phyloP scores from a whole-genome alignment of 179 eudicot species.

The Nepenthes alata region DNA sequence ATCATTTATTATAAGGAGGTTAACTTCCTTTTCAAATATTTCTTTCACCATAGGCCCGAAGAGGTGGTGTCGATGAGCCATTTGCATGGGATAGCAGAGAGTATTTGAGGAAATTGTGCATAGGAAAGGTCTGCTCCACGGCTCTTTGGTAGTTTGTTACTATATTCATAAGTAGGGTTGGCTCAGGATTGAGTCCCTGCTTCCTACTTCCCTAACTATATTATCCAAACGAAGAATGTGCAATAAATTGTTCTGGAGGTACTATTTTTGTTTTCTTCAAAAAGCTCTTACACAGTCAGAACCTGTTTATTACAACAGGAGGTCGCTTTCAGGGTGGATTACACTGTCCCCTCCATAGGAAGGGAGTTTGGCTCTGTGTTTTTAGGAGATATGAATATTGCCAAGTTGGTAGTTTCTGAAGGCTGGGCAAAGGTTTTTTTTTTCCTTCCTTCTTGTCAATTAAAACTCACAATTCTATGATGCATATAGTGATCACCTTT shows the following conservation, averaged over 20 bases:
- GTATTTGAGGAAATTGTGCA: slow-evolving; percentile 75
- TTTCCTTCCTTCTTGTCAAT: background rate
- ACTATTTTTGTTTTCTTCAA: background rate
- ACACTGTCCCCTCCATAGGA: slow-evolving; percentile 52
- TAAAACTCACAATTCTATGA: background rate
- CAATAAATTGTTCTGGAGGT: background rate
- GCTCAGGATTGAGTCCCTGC: background rate
- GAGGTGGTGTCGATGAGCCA: slow-evolving; percentile 77
- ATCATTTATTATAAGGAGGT: background rate
- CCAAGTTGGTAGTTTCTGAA: slow-evolving; percentile 56
- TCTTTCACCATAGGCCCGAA: slow-evolving; percentile 59
- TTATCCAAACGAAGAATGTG: background rate
- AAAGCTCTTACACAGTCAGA: background rate
- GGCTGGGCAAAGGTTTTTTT: slow-evolving; percentile 97
- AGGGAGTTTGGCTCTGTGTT: slow-evolving; percentile 82
- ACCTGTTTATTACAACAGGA: slow-evolving; percentile 33
- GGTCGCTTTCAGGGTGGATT: slow-evolving; percentile 70
- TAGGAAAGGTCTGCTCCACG: slow-evolving; percentile 64
- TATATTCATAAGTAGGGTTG: background rate
- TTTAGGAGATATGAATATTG: slow-evolving; percentile 54
- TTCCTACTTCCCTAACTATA: background rate
- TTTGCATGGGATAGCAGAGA: slow-evolving; percentile 99
- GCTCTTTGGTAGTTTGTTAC: background rate
- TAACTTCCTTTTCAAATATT: too few species aligned
- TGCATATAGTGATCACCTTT: background rate